phyloP scores from a whole-genome alignment of 1,284 basidiomycete species.

The Trametes pubescens region DNA sequence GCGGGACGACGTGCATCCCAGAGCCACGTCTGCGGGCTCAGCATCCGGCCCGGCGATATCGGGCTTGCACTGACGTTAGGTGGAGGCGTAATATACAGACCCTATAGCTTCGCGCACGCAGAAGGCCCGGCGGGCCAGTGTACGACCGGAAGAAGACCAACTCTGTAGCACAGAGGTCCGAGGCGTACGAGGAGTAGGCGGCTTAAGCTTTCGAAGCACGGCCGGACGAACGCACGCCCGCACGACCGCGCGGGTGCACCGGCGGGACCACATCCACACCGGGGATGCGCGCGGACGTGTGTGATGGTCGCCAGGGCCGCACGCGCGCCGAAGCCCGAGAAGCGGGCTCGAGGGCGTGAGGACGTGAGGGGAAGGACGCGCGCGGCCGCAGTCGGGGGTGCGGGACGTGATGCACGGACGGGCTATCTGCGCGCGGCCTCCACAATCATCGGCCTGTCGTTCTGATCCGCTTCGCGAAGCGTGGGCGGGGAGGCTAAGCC shows the following conservation, averaged over 20 bases:
- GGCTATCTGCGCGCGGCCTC: conserved; percentile 7
- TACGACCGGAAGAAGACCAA: not conserved
- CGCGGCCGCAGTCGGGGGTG: not conserved
- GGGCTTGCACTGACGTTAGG: not conserved
- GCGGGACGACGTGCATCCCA: no score
- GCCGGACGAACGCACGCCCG: no score
- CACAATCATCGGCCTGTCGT: not conserved
- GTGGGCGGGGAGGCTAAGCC: not conserved
- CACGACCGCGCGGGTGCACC: not conserved
- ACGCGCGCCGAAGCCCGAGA: not conserved
- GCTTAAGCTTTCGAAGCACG: not conserved
- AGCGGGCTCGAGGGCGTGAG: no score
- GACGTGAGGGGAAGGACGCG: not conserved
- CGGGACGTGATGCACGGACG: conserved; percentile 16
- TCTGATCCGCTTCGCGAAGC: conserved; percentile 10
- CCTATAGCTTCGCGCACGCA: not conserved
- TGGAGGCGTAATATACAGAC: not conserved
- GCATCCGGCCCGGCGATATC: not conserved
- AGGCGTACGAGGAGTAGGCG: not conserved
- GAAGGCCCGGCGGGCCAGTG: not conserved
- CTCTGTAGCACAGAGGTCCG: not conserved
- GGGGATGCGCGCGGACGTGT: not conserved
- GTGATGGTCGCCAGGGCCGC: conserved; percentile 13
- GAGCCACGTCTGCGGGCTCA: not conserved
- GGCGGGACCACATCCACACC: conserved; percentile 8